A percentile compares a stretch with the other conserved stretches of the same genome.
phyloP scores from a whole-genome alignment of 140 eudicot species.

The Bidens hawaiensis region DNA sequence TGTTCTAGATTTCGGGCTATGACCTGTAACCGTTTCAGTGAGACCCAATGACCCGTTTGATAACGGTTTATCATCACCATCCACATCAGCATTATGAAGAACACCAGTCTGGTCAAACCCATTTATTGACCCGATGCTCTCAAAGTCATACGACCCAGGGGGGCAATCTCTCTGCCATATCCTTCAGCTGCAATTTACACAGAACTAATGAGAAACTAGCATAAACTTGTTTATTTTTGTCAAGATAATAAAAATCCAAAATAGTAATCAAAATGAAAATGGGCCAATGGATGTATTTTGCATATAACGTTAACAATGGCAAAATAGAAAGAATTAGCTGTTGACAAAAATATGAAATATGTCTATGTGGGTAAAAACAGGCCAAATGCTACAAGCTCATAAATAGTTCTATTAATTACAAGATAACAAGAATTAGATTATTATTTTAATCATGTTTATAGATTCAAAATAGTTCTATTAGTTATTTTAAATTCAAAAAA shows the following conservation, averaged over 20 bases:
- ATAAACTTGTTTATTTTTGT: not conserved
- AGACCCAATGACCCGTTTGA: conserved; percentile 38
- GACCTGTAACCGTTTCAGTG: conserved; percentile 6
- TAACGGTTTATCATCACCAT: conserved; percentile 36
- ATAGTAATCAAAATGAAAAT: not conserved
- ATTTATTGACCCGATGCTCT: conserved; percentile 39
- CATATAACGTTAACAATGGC: not conserved
- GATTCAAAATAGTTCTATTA: no score
- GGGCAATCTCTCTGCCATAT: conserved; percentile 91
- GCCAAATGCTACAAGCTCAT: not conserved
- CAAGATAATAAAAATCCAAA: not conserved
- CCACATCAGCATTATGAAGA: conserved; percentile 13
- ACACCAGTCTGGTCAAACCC: conserved; percentile 60
- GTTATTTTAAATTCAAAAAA: not conserved
- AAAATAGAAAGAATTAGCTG: not conserved
- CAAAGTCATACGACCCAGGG: conserved; percentile 69
- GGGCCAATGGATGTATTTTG: not conserved
- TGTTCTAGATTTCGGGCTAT: conserved; percentile 17
- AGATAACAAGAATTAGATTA: not conserved
- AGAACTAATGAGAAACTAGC: not conserved
- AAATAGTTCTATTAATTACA: not conserved
- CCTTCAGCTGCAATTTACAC: conserved; percentile 56
- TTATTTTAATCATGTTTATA: not conserved
- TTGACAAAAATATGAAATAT: not conserved
- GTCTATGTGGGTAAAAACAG: not conserved